Conservation (phyloP, 1,284 basidiomycete genomes). For the Ganoderma leucocontextum region DNA sequence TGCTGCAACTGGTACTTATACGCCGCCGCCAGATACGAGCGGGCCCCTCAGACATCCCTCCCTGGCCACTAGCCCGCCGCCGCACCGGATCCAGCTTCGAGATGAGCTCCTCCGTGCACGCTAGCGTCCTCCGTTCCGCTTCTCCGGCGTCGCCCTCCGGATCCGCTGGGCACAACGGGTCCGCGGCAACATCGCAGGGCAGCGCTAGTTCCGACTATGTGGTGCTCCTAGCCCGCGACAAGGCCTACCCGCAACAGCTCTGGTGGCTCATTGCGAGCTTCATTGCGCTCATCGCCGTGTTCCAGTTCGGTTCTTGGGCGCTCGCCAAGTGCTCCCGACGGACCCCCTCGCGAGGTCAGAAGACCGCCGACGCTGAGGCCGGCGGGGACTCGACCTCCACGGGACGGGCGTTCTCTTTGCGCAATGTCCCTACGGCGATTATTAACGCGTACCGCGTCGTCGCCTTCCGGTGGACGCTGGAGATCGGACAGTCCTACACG, state of each 20-base stretch:
- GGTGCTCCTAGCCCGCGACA: slow-evolving; percentile 25
- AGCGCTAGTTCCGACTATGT: slow-evolving; percentile 22
- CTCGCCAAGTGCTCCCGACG: slow-evolving; percentile 34
- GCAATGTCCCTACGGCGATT: slow-evolving; percentile 47
- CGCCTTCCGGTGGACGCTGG: slow-evolving; percentile 58
- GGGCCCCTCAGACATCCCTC: slow-evolving; percentile 13
- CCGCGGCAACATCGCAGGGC: not conserved
- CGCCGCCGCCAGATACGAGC: not conserved
- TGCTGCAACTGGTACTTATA: slow-evolving; percentile 19
- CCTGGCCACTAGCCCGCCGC: slow-evolving; percentile 1
- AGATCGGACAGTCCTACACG: slow-evolving; percentile 50
- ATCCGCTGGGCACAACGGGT: not conserved
- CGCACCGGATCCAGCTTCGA: slow-evolving; percentile 9
- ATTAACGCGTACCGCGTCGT: slow-evolving; percentile 56
- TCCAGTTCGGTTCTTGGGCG: slow-evolving; percentile 43
- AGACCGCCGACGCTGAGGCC: slow-evolving; percentile 37
- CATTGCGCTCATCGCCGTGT: slow-evolving; percentile 50
- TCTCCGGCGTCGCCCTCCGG: not conserved
- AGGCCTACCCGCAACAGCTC: slow-evolving; percentile 49
- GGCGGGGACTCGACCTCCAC: slow-evolving; percentile 7
- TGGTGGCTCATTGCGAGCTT: slow-evolving; percentile 55
- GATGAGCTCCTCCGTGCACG: slow-evolving; percentile 12
- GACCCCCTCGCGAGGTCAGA: not conserved
- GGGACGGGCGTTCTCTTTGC: slow-evolving; percentile 34
- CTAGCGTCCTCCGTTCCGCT: slow-evolving; percentile 12